phyloP scores from a whole-genome alignment of 441 rosid species.

The Populus tomentosa region DNA sequence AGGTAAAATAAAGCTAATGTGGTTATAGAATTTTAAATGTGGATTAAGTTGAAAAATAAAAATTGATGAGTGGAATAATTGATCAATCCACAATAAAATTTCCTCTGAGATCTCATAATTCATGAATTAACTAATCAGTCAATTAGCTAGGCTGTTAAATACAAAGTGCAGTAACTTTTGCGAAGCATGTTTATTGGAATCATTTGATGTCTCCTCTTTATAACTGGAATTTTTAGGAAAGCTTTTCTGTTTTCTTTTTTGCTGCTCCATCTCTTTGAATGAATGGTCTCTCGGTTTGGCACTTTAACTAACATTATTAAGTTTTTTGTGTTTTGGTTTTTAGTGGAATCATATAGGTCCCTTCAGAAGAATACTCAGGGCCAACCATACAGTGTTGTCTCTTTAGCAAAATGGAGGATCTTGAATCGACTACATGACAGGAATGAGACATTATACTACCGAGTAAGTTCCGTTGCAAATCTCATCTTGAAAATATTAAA shows the following conservation, averaged over 20 bases:
- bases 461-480: slow-evolving; percentile 45
- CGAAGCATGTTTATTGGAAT: neutral
- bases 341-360: slow-evolving; percentile 89
- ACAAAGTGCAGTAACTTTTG: neutral
- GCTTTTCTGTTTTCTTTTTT: neutral
- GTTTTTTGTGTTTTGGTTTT: slow-evolving; percentile 17
- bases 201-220: neutral
- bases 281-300: neutral
- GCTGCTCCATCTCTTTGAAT: no score
- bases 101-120: neutral
- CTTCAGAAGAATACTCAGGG: slow-evolving; percentile 77
- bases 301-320: neutral
- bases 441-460: slow-evolving; percentile 89
- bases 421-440: slow-evolving; percentile 95
- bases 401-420: slow-evolving; percentile 97
- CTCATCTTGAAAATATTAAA: slow-evolving; percentile 10
- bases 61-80: neutral
- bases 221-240: neutral
- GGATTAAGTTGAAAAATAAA: neutral
- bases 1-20: neutral
- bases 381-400: slow-evolving; percentile 55
- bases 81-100: neutral
- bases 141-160: neutral
- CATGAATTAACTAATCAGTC: neutral
- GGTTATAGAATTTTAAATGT: neutral